phyloP scores from a whole-genome alignment of 495 filamentous ascomycete genomes.

The Emericellopsis terricola region DNA sequence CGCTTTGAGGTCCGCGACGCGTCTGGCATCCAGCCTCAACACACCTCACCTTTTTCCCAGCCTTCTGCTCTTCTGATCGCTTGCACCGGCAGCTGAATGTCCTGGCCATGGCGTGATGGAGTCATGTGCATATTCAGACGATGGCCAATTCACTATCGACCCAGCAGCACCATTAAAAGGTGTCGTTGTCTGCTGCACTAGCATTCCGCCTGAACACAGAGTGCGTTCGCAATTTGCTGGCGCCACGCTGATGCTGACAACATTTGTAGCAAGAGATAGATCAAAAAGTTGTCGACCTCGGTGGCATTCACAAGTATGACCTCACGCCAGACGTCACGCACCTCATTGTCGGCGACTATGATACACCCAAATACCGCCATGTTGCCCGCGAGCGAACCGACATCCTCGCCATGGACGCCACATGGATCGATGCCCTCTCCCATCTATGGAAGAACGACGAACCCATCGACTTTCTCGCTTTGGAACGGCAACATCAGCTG shows the following conservation, averaged over 20 bases:
- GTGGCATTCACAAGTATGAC: conserved; percentile 69
- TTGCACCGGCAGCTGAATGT: too few species aligned
- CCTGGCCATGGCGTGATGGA: conserved; percentile 6
- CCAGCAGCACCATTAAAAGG: conserved; percentile 52
- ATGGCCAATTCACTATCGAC: conserved; percentile 12
- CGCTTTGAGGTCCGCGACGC: too few species aligned
- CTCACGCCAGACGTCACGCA: conserved; percentile 95
- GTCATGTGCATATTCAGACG: conserved; percentile 2
- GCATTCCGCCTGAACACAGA: conserved; percentile 60
- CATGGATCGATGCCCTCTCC: conserved; percentile 74
- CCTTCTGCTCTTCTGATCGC: too few species aligned
- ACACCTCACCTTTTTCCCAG: too few species aligned
- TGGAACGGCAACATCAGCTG: conserved; percentile 29
- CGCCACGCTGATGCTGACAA: neutral
- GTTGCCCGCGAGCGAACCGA: conserved; percentile 80
- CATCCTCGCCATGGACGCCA: conserved; percentile 56
- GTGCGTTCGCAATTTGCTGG: conserved; percentile 29
- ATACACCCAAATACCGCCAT: conserved; percentile 87
- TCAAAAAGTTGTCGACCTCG: conserved; percentile 57
- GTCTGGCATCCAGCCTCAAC: too few species aligned
- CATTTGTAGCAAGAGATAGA: conserved; percentile 49
- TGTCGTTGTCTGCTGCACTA: conserved; percentile 82
- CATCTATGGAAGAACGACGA: conserved; percentile 64
- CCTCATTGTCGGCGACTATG: conserved; percentile 71
- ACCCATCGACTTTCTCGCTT: conserved; percentile 52